phyloP scores from a whole-genome alignment of 2,329 filamentous ascomycete species.

The Colletotrichum simmondsii region DNA sequence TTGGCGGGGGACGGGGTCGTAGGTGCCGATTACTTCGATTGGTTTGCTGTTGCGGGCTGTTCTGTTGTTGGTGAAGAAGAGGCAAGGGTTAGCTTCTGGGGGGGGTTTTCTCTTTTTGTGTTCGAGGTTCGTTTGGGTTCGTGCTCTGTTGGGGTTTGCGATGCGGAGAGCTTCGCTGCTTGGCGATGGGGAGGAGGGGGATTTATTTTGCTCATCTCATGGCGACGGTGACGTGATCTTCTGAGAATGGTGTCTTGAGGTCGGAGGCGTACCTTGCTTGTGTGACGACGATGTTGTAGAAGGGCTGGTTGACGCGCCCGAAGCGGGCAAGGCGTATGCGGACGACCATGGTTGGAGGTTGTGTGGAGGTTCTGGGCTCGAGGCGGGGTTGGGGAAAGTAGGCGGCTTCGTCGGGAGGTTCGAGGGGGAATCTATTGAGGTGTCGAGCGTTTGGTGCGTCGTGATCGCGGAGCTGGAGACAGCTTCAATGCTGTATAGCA shows the following conservation, averaged over 20 bases:
- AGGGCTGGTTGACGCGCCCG: slow-evolving; percentile 85
- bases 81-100: neutral
- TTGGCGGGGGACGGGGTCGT: slow-evolving; percentile 74
- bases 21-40: slow-evolving; percentile 90
- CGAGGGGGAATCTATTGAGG: neutral
- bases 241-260: neutral
- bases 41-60: slow-evolving; percentile 89
- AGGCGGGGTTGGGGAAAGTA: accelerated
- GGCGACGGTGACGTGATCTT: neutral
- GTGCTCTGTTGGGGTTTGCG: neutral
- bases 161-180: too few species aligned
- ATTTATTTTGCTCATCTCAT: neutral
- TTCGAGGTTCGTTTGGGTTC: neutral
- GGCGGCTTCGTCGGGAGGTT: neutral
- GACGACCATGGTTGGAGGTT: slow-evolving; percentile 76
- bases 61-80: slow-evolving; percentile 53
- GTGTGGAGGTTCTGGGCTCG: neutral
- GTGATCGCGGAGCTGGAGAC: neutral
- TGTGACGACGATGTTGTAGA: slow-evolving; percentile 97
- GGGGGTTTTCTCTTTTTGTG: neutral
- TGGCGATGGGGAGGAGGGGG: neutral
- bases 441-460: neutral
- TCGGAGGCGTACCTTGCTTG: slow-evolving; percentile 78
- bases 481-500: neutral
- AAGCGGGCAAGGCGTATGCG: slow-evolving; percentile 95